Evolutionary conservation across 2,329 filamentous ascomycete species (phyloP), one percentile per base, ranked within the genome.

Genomic region (Cordyceps militaris): DNA sequence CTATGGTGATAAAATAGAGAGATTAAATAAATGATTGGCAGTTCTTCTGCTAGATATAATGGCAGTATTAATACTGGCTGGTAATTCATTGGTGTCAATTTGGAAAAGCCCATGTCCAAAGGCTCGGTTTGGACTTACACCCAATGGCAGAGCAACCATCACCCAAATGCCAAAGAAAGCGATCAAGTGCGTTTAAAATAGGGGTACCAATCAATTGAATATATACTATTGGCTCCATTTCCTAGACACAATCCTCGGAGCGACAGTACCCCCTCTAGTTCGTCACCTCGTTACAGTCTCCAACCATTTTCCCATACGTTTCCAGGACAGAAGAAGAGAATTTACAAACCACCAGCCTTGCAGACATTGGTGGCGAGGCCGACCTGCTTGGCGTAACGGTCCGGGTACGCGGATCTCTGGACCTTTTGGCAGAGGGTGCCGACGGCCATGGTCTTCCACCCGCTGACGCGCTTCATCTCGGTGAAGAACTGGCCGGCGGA

Each of bases 361-460:
- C 63, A 65, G 24, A 65, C 51, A 14, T 55, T 56, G 32, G 50
- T 55, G 21, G 63, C 63, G 23, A 53, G 23, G n/a, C 32, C 47
- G 9, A 63, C 61, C 16, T 61, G 46, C 61, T 60, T 61, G 19
- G 40, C 40, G 23, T 64, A 65, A 46, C 57, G 52, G 36, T 60
- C 59, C 13, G 63, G 63, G n/a, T 56, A 59, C 10, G 48, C 60
- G n/a, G 63, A 65, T 38, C 59, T 42, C 63, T 65, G 63, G 26
- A 65, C 63, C 56, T 50, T 61, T 44, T 65, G 63, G 63, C 63
- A 64, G 24, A 65, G 63, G n/a, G 50, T 57, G 40, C 60, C 63
- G 16, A 62, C 59, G 34, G 59, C 49, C 57, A 64, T 61, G 16
- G 34, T 61, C 61, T 63, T n/a, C 63, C 63, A 64, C 21, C 60